A percentile compares a stretch with the other conserved stretches of the same genome.
Conservation (phyloP, 192 early-diverging fungal genomes). For the Helicostylum pulchrum region DNA sequence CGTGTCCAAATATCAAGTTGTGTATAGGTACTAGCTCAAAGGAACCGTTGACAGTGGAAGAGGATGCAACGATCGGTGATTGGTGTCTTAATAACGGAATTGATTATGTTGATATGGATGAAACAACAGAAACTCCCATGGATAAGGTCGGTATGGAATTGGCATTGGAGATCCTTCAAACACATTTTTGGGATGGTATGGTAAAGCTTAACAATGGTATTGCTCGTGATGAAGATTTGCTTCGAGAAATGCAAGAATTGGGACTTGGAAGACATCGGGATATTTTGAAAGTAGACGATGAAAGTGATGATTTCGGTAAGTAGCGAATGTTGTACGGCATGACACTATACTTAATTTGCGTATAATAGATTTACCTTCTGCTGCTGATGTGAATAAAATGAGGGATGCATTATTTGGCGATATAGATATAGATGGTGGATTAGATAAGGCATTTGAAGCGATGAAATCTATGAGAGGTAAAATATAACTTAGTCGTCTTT, state of each 20-base stretch:
- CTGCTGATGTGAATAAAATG: conserved; percentile 44
- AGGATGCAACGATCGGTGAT: conserved; percentile 48
- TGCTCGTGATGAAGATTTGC: neutral
- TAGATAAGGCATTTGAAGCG: conserved; percentile 46
- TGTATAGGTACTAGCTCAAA: conserved; percentile 40
- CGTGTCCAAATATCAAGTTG: conserved; percentile 52
- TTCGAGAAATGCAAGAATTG: neutral
- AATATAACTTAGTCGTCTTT: neutral
- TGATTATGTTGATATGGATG: conserved; percentile 61
- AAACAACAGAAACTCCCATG: conserved; percentile 6
- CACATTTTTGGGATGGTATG: conserved; percentile 68
- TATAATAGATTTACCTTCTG: conserved; percentile 22
- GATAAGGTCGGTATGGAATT: conserved; percentile 51
- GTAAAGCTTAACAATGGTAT: conserved; percentile 26
- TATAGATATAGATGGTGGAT: conserved; percentile 51
- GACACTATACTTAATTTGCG: neutral
- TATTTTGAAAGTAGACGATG: conserved; percentile 12
- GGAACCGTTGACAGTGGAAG: neutral
- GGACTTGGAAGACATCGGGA: neutral
- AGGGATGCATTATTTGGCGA: conserved; percentile 42
- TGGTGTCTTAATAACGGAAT: conserved; percentile 64
- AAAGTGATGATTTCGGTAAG: conserved; percentile 19
- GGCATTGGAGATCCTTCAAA: conserved; percentile 57
- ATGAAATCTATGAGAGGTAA: conserved; percentile 52
- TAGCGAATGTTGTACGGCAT: no score